Conservation (phyloP, 768 basidiomycete species). For the Suillus discolor region DNA sequence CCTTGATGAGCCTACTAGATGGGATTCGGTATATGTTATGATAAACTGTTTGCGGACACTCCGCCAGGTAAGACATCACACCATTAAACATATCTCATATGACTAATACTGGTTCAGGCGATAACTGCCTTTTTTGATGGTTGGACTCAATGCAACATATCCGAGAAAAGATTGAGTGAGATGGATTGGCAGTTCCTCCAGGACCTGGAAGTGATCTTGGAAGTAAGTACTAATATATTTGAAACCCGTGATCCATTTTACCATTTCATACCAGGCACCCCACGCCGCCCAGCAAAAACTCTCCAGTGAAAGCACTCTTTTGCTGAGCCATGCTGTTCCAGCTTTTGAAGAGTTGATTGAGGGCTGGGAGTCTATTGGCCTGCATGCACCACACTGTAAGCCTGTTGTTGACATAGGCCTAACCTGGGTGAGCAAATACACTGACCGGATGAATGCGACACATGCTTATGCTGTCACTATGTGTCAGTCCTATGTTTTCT, state of each 20-base stretch:
- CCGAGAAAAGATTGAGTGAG: not conserved
- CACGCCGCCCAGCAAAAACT: too few species aligned
- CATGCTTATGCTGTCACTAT: not conserved
- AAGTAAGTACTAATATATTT: too few species aligned
- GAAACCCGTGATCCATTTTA: too few species aligned
- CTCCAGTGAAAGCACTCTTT: not conserved
- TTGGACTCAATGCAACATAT: conserved; percentile 1
- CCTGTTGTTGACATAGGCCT: not conserved
- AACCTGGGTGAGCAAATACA: not conserved
- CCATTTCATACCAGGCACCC: too few species aligned
- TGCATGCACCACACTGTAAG: not conserved
- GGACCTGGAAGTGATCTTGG: conserved; percentile 9
- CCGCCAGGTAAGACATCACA: not conserved
- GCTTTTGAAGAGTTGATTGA: not conserved
- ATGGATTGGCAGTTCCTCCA: conserved; percentile 12
- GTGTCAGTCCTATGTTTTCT: not conserved
- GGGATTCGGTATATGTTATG: too few species aligned
- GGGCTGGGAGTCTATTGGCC: not conserved
- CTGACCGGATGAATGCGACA: not conserved
- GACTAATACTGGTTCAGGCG: not conserved
- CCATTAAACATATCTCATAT: not conserved
- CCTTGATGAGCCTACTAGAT: too few species aligned
- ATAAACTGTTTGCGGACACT: too few species aligned
- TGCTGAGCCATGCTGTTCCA: conserved; percentile 6
- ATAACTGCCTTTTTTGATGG: conserved; percentile 2